These are phyloP conservation scores for Tricholoma sp. DNA, from an alignment of 768 basidiomycete genomes.

Conservation along the genomic window DNA sequence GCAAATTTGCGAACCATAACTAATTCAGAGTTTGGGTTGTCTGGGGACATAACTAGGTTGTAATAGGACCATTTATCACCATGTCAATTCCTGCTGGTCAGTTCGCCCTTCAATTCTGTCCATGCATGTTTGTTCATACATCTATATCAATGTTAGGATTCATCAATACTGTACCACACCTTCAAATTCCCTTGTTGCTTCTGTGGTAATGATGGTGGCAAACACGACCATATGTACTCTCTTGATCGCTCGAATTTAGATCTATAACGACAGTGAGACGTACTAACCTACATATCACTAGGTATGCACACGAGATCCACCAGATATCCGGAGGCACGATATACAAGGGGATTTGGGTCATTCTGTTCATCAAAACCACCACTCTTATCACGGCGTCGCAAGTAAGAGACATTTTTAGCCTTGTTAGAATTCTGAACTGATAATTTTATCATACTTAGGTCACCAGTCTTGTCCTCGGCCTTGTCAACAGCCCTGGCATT, in stretches of 20 bases:
- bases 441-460: slow-evolving; percentile 2
- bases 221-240: slow-evolving; percentile 13
- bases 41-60: too few relatives aligned
- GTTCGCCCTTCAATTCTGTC: neutral
- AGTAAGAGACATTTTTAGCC: neutral
- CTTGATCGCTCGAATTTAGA: slow-evolving; percentile 8
- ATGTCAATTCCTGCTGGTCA: slow-evolving; percentile 6
- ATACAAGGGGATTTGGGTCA: slow-evolving; percentile 1
- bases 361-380: slow-evolving; percentile 11
- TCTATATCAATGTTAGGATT: slow-evolving; percentile 7
- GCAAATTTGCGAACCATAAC: slow-evolving; percentile 3
- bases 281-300: neutral
- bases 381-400: slow-evolving; percentile 7
- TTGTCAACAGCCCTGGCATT: slow-evolving; percentile 6
- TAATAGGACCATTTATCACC: slow-evolving; percentile 6
- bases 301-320: slow-evolving; percentile 9
- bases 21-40: too few relatives aligned
- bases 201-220: slow-evolving; percentile 8
- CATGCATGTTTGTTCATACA: neutral
- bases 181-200: slow-evolving; percentile 7
- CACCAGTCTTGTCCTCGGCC: slow-evolving; percentile 8
- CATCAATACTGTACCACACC: slow-evolving; percentile 1
- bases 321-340: neutral
- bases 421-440: neutral
- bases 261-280: neutral